phyloP scores from a whole-genome alignment of 257 asterid genomes.

The Plantago elongata region DNA sequence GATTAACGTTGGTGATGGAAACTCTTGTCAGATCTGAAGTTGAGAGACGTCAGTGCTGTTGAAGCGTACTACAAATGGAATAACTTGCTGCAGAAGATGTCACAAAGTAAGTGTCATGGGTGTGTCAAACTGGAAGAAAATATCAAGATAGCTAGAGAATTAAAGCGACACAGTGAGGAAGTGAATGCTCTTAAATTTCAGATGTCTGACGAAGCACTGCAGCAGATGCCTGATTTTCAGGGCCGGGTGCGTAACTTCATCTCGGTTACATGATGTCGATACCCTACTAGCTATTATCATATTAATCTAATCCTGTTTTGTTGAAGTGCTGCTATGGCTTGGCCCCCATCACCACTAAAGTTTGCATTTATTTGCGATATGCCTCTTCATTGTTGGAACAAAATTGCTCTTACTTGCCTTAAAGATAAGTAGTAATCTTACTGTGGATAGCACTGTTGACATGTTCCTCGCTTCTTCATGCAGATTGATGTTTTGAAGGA shows the following conservation, averaged over 20 bases:
- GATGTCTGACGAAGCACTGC: constrained; percentile 98
- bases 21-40: constrained; percentile 68
- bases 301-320: neutral
- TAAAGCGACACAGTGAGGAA: constrained; percentile 62
- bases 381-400: too few species aligned
- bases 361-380: too few species aligned
- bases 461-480: constrained; percentile 22
- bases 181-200: constrained; percentile 65
- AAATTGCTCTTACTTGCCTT: too few species aligned
- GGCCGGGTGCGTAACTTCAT: constrained; percentile 69
- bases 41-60: constrained; percentile 60
- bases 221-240: constrained; percentile 99
- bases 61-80: constrained; percentile 64
- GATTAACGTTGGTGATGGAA: constrained; percentile 19
- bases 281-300: neutral
- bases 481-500: constrained; percentile 95
- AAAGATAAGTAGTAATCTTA: constrained; percentile 1
- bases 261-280: constrained; percentile 9
- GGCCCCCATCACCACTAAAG: too few species aligned
- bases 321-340: too few species aligned
- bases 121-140: constrained; percentile 83
- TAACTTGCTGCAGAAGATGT: constrained; percentile 73
- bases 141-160: constrained; percentile 67
- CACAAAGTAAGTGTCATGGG: constrained; percentile 86
- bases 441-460: constrained; percentile 23